phyloP scores from a whole-genome alignment of 1,284 basidiomycete genomes.

The Marasmius tenuissimus region DNA sequence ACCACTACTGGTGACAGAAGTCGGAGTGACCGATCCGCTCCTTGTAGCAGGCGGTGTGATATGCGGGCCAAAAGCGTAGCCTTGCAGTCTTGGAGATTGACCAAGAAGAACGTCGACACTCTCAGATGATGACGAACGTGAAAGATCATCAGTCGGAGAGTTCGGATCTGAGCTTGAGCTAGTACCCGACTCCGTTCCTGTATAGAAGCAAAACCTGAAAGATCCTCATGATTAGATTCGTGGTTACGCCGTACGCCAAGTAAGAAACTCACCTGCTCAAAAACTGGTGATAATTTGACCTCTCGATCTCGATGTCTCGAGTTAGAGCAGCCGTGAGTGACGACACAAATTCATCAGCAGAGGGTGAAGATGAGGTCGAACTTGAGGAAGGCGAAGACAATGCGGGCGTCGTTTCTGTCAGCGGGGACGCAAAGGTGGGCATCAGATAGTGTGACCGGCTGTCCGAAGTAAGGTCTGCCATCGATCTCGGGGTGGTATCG shows the following conservation, averaged over 20 bases:
- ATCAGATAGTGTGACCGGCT: slow-evolving; percentile 37
- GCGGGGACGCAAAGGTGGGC: slow-evolving; percentile 1
- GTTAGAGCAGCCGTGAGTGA: slow-evolving; percentile 11
- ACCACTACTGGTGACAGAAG: slow-evolving; percentile 1
- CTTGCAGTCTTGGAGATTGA: slow-evolving; percentile 17
- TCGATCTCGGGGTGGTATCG: not conserved
- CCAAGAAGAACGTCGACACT: slow-evolving; percentile 43
- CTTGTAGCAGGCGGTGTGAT: slow-evolving; percentile 2
- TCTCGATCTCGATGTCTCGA: slow-evolving; percentile 19
- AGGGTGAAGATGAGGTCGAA: slow-evolving; percentile 6
- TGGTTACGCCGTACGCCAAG: not conserved
- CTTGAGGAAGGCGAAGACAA: not conserved
- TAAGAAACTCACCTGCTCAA: slow-evolving; percentile 53
- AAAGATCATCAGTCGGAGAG: slow-evolving; percentile 31
- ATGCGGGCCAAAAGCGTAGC: not conserved
- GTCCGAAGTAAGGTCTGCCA: not conserved
- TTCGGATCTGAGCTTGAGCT: slow-evolving; percentile 6
- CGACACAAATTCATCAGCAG: slow-evolving; percentile 13
- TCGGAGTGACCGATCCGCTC: slow-evolving; percentile 21
- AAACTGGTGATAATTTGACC: slow-evolving; percentile 56
- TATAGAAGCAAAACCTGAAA: slow-evolving; percentile 75
- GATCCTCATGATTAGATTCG: slow-evolving; percentile 5
- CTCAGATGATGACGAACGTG: slow-evolving; percentile 56
- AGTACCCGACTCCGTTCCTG: slow-evolving; percentile 41
- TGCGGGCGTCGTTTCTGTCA: slow-evolving; percentile 4